Evolutionary conservation across 1,139 yeast genomes (phyloP).

Genomic region (Eremothecium sinecaudum): DNA sequence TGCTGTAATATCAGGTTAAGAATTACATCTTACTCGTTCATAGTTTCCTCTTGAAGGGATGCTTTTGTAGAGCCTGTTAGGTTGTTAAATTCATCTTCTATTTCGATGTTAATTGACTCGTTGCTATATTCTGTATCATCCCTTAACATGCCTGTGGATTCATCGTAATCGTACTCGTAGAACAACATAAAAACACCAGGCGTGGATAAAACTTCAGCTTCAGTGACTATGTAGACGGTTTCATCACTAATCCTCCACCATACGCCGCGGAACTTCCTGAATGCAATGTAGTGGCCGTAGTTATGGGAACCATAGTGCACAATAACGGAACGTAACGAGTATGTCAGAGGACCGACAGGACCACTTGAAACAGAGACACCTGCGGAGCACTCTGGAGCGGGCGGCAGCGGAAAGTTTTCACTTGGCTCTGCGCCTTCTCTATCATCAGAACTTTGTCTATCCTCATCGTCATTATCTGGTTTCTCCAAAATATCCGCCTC

Average conservation of each 20-base stretch:
- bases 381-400: conserved; percentile 11
- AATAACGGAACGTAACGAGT: conserved; percentile 72
- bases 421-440: conserved; percentile 10
- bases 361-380: conserved; percentile 20
- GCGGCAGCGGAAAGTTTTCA: conserved; percentile 10
- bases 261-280: conserved; percentile 64
- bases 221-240: conserved; percentile 68
- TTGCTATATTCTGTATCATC: conserved; percentile 24
- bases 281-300: conserved; percentile 90
- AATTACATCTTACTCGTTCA: background rate
- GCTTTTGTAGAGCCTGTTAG: conserved; percentile 3
- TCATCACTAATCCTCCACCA: conserved; percentile 98
- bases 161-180: conserved; percentile 53
- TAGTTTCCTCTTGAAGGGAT: background rate
- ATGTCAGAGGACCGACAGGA: conserved; percentile 40
- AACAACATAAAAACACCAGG: conserved; percentile 92
- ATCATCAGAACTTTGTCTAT: conserved; percentile 11
- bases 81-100: conserved; percentile 9
- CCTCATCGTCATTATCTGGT: conserved; percentile 9
- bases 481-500: conserved; percentile 2
- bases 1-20: background rate
- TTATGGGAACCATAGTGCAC: conserved; percentile 92
- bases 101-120: conserved; percentile 13
- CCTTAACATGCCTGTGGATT: conserved; percentile 28
- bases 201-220: conserved; percentile 65